Evolutionary conservation across 257 asterid species (phyloP), one percentile per base, ranked within the genome.

Genomic region (Lavandula angustifolia): DNA sequence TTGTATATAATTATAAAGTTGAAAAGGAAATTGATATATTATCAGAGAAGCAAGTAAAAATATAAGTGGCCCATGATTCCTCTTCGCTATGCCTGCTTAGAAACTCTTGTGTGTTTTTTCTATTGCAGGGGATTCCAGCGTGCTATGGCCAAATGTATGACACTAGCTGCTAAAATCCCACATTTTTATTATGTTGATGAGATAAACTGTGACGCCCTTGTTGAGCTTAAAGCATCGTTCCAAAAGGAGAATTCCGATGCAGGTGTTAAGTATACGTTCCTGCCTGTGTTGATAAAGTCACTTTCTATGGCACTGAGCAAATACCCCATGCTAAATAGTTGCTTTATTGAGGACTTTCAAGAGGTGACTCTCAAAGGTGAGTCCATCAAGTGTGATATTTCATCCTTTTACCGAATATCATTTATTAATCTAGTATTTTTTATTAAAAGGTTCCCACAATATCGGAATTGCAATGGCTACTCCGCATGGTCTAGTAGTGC

Each of bases 391-490:
- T 22, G 27, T 22, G 27, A 22, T 22, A 22, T 22, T 22, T 22
- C 27, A 22, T 22, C 27, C 27, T 22, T 22, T 22, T 22, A 22
- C 1, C 2, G 27, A 22, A 22, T 22, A 22, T 22, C 27, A 22
- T 22, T 22, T 22, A 22, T 22, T 22, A 22, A 22, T 46, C 51
- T 16, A 7, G 63, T 68, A 66, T 12, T 69, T 44, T 50, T 71
- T 64, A 60, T 35, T 4, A 35, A 42, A 76, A 88, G 99, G 97
- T 16, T 79, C 94, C 35, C 99, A 92, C 74, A 92, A 89, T 75
- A 81, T 92, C 46, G 99, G 99, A 49, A 80, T 92, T 51, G 99
- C 99, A 47, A 92, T 89, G 99, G 99, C 99, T 67, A 89, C 96
- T 76, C 92, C 96, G 47, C 76, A 85, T 51, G 99, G 99, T 62